Evolutionary conservation across 179 eudicot species (phyloP).

Genomic region (Patellifolia procumbens): DNA sequence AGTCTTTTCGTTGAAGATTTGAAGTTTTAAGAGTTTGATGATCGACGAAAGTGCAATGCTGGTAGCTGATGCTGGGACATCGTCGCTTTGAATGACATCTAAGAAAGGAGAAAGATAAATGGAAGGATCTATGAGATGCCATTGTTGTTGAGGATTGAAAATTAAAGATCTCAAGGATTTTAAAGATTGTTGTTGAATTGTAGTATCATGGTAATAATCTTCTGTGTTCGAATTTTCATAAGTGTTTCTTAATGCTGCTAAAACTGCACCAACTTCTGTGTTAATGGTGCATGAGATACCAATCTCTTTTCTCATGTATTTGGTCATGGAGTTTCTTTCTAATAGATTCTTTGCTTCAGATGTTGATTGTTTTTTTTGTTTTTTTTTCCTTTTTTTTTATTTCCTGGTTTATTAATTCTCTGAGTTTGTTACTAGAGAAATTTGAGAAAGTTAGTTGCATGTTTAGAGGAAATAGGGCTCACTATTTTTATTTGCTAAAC

Average conservation of each 20-base stretch:
- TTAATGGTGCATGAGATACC: conserved; percentile 81
- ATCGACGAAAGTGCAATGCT: conserved; percentile 67
- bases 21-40: conserved; percentile 58
- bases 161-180: conserved; percentile 67
- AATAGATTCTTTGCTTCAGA: background rate
- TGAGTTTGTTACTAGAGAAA: background rate
- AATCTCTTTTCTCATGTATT: conserved; percentile 49
- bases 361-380: background rate
- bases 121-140: conserved; percentile 74
- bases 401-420: background rate
- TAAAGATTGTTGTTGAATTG: conserved; percentile 57
- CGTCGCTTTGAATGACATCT: conserved; percentile 79
- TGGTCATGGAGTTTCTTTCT: conserved; percentile 23
- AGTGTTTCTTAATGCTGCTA: conserved; percentile 64
- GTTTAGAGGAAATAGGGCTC: conserved; percentile 8
- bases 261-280: conserved; percentile 83
- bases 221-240: conserved; percentile 44
- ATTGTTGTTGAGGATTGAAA: conserved; percentile 78
- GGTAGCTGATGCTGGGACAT: conserved; percentile 73
- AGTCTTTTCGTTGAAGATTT: conserved; percentile 67
- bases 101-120: conserved; percentile 78
- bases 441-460: conserved; percentile 20
- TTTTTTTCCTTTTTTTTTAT: background rate
- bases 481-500: conserved; percentile 6
- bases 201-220: conserved; percentile 45